phyloP scores from a whole-genome alignment of 176 grass and related monocot species.

The Lolium multiflorum region DNA sequence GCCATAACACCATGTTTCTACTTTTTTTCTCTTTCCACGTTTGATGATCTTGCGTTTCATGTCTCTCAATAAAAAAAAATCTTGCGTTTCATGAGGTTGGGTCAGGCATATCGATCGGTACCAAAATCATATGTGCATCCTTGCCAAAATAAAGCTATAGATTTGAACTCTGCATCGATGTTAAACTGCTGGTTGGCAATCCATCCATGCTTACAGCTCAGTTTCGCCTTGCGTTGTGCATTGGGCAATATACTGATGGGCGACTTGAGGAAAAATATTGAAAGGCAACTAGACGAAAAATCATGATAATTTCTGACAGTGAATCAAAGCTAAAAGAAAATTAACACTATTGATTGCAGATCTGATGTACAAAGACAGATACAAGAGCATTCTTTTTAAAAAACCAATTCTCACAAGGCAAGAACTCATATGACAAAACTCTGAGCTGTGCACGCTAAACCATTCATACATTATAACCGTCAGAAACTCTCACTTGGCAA shows the following conservation, averaged over 20 bases:
- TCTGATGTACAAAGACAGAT: background rate
- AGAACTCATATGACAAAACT: background rate
- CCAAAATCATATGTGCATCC: too few species aligned
- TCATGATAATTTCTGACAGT: background rate
- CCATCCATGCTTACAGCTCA: background rate
- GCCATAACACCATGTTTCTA: too few species aligned
- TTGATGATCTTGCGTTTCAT: too few species aligned
- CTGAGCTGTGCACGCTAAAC: background rate
- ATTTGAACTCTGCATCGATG: too few species aligned
- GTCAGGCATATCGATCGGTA: too few species aligned
- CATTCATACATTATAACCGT: background rate
- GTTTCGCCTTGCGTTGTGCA: background rate
- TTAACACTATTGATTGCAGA: background rate
- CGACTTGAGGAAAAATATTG: background rate
- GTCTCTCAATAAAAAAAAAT: too few species aligned
- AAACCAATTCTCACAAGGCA: background rate
- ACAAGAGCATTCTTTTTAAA: background rate
- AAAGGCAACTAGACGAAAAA: background rate
- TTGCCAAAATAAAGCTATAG: too few species aligned
- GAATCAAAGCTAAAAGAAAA: background rate
- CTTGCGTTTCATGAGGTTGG: too few species aligned
- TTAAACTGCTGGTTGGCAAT: too few species aligned
- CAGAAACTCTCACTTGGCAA: background rate
- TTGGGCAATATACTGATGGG: background rate
- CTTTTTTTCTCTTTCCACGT: too few species aligned